Conservation (phyloP, 2,329 filamentous ascomycete genomes). For the Sarocladiaceae sp. region DNA sequence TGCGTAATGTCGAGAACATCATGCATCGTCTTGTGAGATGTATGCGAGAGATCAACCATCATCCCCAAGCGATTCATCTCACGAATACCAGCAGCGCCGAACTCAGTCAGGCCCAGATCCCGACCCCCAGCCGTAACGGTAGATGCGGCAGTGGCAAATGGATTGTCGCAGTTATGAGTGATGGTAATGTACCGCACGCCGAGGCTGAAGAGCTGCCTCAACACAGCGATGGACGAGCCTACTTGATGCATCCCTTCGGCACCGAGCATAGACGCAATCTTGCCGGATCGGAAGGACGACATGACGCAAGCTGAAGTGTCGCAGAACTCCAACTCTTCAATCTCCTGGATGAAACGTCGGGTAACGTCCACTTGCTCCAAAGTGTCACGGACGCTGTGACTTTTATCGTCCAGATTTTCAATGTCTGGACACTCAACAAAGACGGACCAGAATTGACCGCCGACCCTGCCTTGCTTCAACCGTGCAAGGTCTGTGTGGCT, state of each 20-base stretch:
- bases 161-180: conserved; percentile 19
- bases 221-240: conserved; percentile 12
- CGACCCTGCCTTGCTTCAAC: conserved; percentile 14
- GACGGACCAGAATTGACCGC: conserved; percentile 15
- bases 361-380: conserved; percentile 17
- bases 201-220: conserved; percentile 18
- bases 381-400: conserved; percentile 14
- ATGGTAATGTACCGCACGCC: conserved; percentile 27
- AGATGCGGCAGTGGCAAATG: conserved; percentile 13
- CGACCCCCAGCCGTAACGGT: conserved; percentile 11
- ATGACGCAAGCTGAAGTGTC: conserved; percentile 11
- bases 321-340: conserved; percentile 13
- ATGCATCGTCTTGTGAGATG: conserved; percentile 13
- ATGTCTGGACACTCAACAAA: conserved; percentile 14
- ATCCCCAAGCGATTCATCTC: conserved; percentile 27
- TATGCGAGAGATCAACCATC: conserved; percentile 19
- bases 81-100: conserved; percentile 17
- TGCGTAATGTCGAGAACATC: conserved; percentile 13
- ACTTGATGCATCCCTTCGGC: conserved; percentile 14
- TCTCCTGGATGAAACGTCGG: conserved; percentile 13
- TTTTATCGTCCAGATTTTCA: conserved; percentile 5
- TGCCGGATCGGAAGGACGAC: conserved; percentile 11
- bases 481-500: conserved; percentile 14
- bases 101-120: conserved; percentile 15
- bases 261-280: conserved; percentile 13